Evolutionary conservation across 1,284 basidiomycete species (phyloP), one percentile per base, ranked within the genome.

Genomic region (Leccinum angustisporum): DNA sequence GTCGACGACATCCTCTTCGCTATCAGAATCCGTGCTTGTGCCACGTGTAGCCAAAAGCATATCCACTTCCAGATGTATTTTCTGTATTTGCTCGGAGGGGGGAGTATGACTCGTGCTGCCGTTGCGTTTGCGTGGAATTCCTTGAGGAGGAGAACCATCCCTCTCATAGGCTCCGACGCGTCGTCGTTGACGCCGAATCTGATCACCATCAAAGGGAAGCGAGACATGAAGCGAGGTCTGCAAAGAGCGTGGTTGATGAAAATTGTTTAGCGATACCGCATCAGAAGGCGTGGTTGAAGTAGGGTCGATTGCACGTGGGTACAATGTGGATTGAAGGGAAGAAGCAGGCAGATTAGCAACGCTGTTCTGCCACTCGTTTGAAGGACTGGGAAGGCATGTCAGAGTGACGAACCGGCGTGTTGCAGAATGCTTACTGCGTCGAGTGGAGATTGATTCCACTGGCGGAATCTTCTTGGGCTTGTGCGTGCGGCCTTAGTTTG

Each of bases 321-420:
- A 27, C 2, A 54, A 13, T 25, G 43, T 61, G 13, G 66, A 56
- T 16, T 54, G 64, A 43, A 72, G 56, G 9, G 67, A 68, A 31
- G 70, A 60, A 46, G 62, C 56, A 14, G 85, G 76, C 70, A 82
- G 76, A 14, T 78, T 68, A 38, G 81, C 77, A 6, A 91, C 85
- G 34, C 78, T 76, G 70, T 91, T 88, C 72, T 92, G 90, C 90
- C 90, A 92, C 74, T 92, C 89, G 66, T 86, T 88, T 18, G 90
- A 90, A 8, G 90, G 90, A 65, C 89, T 91, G 64, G 21, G 63
- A 54, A 50, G 48, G 18, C 54, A 43, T 16, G 38, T 25, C 21
- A 40, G 2, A 7, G 48, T 1, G 40, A 21, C 14, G 9, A 51
- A 60, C 56, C 21, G 16, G 31, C 55, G 57, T 50, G 10, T 30